phyloP scores from a whole-genome alignment of 208 protist genomes.

The Leishmania guyanensis region DNA sequence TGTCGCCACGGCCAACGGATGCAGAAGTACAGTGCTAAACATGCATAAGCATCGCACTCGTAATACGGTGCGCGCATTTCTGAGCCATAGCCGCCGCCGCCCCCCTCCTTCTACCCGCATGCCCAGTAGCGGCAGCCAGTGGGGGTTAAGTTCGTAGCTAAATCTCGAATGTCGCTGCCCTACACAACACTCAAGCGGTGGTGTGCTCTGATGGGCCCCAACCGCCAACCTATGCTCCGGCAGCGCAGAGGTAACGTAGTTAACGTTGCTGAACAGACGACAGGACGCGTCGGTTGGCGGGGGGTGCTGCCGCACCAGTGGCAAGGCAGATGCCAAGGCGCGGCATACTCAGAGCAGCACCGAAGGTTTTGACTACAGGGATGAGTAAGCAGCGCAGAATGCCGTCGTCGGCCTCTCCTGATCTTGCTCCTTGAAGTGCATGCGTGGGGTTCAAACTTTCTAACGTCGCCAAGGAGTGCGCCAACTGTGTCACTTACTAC shows the following conservation, averaged over 20 bases:
- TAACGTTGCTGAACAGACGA: not conserved
- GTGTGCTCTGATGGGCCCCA: not conserved
- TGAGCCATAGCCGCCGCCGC: not conserved
- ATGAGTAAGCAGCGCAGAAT: constrained; percentile 9
- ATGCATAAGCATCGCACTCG: not conserved
- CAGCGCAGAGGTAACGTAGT: not conserved
- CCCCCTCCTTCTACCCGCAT: not conserved
- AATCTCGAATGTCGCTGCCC: not conserved
- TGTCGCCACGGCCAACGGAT: not conserved
- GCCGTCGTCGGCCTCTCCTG: not conserved
- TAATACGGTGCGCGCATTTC: not conserved
- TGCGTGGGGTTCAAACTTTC: not conserved
- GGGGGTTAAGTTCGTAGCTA: not conserved
- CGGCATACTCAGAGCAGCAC: not conserved
- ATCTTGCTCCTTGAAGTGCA: not conserved
- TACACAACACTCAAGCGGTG: not conserved
- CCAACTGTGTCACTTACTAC: not conserved
- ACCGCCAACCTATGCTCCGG: not conserved
- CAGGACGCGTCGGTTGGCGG: not conserved
- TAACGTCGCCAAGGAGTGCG: not conserved
- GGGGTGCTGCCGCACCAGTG: not conserved
- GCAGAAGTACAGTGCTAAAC: not conserved
- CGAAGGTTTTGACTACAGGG: not conserved
- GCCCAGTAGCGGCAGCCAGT: not conserved
- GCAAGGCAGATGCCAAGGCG: not conserved